These are phyloP conservation scores for Colletotrichum orchidophilum DNA, from an alignment of 2,329 filamentous ascomycete species.

Conservation along the genomic window DNA sequence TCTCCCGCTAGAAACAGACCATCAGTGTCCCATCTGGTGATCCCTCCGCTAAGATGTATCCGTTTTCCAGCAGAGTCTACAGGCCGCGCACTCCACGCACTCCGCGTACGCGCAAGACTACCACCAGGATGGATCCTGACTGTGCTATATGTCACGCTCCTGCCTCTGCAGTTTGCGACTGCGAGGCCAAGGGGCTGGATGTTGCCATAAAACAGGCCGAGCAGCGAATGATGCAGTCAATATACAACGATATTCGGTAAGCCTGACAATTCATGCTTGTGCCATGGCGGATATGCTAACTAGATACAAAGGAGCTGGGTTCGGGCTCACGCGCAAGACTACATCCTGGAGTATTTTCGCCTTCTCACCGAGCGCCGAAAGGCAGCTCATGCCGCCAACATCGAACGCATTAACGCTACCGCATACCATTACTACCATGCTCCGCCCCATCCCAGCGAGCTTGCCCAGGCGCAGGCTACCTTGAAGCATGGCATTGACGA, in stretches of 20 bases:
- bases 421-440: conserved; percentile 67
- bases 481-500: conserved; percentile 80
- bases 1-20: conserved; percentile 16
- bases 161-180: conserved; percentile 68
- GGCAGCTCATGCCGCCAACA: conserved; percentile 61
- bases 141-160: conserved; percentile 73
- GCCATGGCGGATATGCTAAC: conserved; percentile 36
- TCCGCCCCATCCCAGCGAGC: conserved; percentile 68
- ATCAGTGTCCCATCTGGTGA: conserved; percentile 37
- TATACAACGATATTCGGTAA: conserved; percentile 72
- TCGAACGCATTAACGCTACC: conserved; percentile 65
- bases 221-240: conserved; percentile 68
- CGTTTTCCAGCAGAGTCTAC: conserved; percentile 51
- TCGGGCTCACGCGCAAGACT: conserved; percentile 71
- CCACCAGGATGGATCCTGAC: conserved; percentile 74
- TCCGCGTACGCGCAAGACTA: conserved; percentile 49
- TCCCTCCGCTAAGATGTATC: conserved; percentile 59
- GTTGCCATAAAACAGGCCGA: conserved; percentile 71
- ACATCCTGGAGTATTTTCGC: conserved; percentile 73
- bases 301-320: conserved; percentile 65
- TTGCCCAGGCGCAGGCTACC: conserved; percentile 70
- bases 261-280: conserved; percentile 31
- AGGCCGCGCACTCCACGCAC: conserved; percentile 34
- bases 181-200: conserved; percentile 72
- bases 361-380: conserved; percentile 70